These are phyloP conservation scores for Fraxinus americana DNA, from an alignment of 257 asterid species.

Conservation along the genomic window DNA sequence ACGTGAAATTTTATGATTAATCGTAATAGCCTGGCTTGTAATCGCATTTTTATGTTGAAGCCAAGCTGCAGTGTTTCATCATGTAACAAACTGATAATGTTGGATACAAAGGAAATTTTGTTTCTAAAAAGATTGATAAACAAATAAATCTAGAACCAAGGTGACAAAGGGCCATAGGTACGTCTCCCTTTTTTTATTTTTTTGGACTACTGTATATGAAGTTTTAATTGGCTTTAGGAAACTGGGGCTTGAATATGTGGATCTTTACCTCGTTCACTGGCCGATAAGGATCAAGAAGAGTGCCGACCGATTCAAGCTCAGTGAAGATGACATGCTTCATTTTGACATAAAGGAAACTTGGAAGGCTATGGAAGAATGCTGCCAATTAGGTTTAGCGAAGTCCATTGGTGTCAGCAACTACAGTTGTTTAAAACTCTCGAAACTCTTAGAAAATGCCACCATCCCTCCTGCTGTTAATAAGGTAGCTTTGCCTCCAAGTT, in stretches of 20 bases:
- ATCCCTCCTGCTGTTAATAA: conserved; percentile 58
- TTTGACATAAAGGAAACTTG: conserved; percentile 48
- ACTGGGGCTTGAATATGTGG: no score
- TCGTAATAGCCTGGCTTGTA: no score
- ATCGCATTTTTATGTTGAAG: no score
- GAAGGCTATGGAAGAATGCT: conserved; percentile 63
- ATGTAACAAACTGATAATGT: background rate
- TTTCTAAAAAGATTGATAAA: background rate
- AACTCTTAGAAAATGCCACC: conserved; percentile 32
- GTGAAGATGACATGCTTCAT: conserved; percentile 34
- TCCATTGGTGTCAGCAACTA: conserved; percentile 68
- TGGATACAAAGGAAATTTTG: background rate
- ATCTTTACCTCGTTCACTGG: no score
- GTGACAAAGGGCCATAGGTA: background rate
- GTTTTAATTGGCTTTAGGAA: no score
- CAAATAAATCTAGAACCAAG: background rate
- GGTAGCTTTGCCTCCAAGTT: conserved; percentile 26
- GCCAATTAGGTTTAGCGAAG: conserved; percentile 45
- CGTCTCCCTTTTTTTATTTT: background rate
- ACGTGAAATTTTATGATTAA: no score
- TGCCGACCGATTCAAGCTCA: no score
- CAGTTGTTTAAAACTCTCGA: conserved; percentile 46
- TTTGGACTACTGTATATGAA: no score
- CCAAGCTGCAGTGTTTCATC: no score
- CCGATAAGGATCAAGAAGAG: no score